Conservation (phyloP, 352 stramenopile species). For the Phytophthora europaea region DNA sequence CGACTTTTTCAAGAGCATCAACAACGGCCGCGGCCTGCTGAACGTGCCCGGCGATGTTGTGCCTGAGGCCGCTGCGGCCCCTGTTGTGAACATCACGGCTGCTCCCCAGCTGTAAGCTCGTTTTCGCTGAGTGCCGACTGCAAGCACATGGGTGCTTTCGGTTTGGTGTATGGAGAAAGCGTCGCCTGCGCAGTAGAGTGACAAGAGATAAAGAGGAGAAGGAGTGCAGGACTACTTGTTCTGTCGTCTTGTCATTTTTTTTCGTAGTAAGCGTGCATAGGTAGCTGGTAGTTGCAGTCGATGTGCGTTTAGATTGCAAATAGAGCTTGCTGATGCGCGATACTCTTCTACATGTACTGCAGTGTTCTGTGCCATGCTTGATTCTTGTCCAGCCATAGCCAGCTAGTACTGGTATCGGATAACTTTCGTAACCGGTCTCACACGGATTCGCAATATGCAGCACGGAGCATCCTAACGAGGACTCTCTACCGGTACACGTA, state of each 20-base stretch:
- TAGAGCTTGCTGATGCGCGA: constrained; percentile 40
- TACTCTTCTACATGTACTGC: background rate
- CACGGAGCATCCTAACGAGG: too few relatives aligned
- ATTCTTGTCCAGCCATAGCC: background rate
- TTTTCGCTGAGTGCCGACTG: constrained; percentile 19
- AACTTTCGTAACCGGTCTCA: too few relatives aligned
- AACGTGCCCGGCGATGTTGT: constrained; percentile 73
- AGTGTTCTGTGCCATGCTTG: background rate
- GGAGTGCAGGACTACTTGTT: constrained; percentile 32
- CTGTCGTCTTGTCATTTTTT: constrained; percentile 39
- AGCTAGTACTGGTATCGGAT: too few relatives aligned
- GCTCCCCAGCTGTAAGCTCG: constrained; percentile 42
- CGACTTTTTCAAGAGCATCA: constrained; percentile 99
- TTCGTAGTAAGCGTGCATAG: constrained; percentile 39
- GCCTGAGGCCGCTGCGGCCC: constrained; percentile 21
- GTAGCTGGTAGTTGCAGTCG: constrained; percentile 38
- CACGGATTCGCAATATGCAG: too few relatives aligned
- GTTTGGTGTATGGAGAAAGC: constrained; percentile 22
- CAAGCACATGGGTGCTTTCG: constrained; percentile 9
- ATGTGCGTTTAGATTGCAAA: constrained; percentile 40
- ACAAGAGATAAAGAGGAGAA: constrained; percentile 22
- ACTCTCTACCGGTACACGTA: too few relatives aligned
- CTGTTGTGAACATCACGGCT: constrained; percentile 27
- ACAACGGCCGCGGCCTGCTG: constrained; percentile 95
- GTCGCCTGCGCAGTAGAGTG: constrained; percentile 40